phyloP scores from a whole-genome alignment of 371 early-diverging fungal species.

The Syncephalastrum monosporum region DNA sequence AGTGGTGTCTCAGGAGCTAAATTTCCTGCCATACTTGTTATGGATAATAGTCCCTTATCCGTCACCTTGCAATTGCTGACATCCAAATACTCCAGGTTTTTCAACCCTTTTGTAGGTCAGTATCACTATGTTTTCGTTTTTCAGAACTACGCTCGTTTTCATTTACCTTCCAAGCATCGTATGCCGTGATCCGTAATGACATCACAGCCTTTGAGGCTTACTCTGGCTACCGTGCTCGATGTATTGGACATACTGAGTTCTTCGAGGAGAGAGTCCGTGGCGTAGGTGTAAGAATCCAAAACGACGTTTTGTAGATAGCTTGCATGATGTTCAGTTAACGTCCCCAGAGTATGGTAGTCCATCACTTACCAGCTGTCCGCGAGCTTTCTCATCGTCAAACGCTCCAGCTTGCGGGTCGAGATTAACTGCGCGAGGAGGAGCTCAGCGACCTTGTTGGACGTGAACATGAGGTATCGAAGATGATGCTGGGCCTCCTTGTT shows the following conservation, averaged over 20 bases:
- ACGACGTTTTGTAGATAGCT: conserved; percentile 36
- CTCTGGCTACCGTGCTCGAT: conserved; percentile 9
- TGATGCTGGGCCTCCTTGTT: conserved; percentile 13
- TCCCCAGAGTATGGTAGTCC: not conserved
- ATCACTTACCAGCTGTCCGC: conserved; percentile 32
- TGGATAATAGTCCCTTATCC: conserved; percentile 30
- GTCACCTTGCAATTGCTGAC: conserved; percentile 42
- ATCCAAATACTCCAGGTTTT: conserved; percentile 36
- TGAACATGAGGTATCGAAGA: conserved; percentile 12
- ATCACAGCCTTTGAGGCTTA: conserved; percentile 43
- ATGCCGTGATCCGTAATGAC: conserved; percentile 40
- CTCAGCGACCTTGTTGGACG: conserved; percentile 31
- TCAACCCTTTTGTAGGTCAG: conserved; percentile 20
- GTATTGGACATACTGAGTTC: conserved; percentile 32
- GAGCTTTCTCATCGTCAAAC: conserved; percentile 23
- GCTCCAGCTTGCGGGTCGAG: conserved; percentile 25
- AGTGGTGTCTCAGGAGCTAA: not conserved
- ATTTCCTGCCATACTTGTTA: conserved; percentile 27
- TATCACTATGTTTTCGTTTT: no score
- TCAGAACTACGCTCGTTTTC: not conserved
- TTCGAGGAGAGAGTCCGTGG: conserved; percentile 41
- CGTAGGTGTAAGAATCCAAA: conserved; percentile 36
- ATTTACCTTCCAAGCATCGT: conserved; percentile 29
- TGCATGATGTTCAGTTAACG: not conserved
- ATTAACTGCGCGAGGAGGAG: conserved; percentile 22